Evolutionary conservation across 2,329 filamentous ascomycete genomes (phyloP).

Genomic region (Truncatella angustata): DNA sequence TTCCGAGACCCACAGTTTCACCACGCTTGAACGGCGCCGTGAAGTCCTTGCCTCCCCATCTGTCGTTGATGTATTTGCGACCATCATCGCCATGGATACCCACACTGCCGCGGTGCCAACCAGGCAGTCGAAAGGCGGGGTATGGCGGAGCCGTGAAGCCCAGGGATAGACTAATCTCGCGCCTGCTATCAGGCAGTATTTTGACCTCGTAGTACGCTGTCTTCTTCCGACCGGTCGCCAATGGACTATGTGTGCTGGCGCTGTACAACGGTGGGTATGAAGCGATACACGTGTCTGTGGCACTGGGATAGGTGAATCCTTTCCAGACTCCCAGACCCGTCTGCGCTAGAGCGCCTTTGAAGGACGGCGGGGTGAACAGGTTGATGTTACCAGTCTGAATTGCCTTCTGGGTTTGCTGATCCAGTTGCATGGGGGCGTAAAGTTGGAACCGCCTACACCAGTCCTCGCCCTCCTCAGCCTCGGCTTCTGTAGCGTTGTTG

Average conservation of each 20-base stretch:
- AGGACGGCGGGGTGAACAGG: slow-evolving; percentile 50
- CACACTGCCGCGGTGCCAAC: slow-evolving; percentile 75
- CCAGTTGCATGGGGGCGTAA: slow-evolving; percentile 48
- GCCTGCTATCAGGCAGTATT: slow-evolving; percentile 43
- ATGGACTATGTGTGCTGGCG: slow-evolving; percentile 56
- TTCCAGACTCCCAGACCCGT: slow-evolving; percentile 52
- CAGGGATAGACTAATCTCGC: slow-evolving; percentile 56
- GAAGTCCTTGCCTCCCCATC: slow-evolving; percentile 70
- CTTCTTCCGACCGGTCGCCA: slow-evolving; percentile 36
- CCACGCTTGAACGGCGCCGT: slow-evolving; percentile 61
- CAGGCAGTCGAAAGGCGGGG: slow-evolving; percentile 73
- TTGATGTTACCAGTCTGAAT: slow-evolving; percentile 52
- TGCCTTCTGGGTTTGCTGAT: slow-evolving; percentile 42
- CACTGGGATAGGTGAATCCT: slow-evolving; percentile 37
- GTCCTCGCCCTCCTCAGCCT: slow-evolving; percentile 61
- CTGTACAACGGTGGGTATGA: slow-evolving; percentile 70
- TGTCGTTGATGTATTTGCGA: slow-evolving; percentile 71
- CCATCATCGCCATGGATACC: slow-evolving; percentile 82
- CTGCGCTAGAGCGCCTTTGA: slow-evolving; percentile 45
- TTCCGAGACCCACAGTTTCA: slow-evolving; percentile 70
- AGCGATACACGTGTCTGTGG: slow-evolving; percentile 62
- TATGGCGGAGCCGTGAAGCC: slow-evolving; percentile 75
- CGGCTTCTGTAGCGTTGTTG: slow-evolving; percentile 65
- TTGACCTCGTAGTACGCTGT: slow-evolving; percentile 73
- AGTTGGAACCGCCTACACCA: slow-evolving; percentile 67